Percentiles rank a stretch among this genome's conserved stretches.
These are phyloP conservation scores for Candida chauliodis DNA, from an alignment of 805 yeast genomes.

Conservation along the genomic window DNA sequence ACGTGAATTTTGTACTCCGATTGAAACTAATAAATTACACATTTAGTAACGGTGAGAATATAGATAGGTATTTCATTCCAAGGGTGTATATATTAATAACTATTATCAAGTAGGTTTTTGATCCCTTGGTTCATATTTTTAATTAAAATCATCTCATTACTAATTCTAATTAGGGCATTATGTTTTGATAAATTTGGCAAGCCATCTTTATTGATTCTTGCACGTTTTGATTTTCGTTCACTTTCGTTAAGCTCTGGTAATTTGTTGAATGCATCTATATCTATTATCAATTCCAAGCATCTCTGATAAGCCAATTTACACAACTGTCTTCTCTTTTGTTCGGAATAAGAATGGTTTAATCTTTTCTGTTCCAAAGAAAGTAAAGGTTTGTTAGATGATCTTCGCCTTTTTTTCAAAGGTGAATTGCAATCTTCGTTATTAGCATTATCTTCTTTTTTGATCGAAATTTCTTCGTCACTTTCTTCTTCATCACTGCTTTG, in stretches of 20 bases:
- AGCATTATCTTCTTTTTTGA: neutral
- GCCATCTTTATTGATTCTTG: constrained; percentile 40
- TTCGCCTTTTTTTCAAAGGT: constrained; percentile 20
- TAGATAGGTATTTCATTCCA: too few species aligned
- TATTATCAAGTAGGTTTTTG: constrained; percentile 20
- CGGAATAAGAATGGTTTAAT: constrained; percentile 39
- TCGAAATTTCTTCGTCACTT: neutral
- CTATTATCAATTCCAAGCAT: constrained; percentile 36
- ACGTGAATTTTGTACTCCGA: too few species aligned
- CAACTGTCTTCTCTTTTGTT: constrained; percentile 41
- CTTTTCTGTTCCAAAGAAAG: constrained; percentile 39
- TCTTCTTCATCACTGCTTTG: constrained; percentile 11
- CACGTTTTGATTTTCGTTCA: constrained; percentile 31
- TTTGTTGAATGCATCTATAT: constrained; percentile 36
- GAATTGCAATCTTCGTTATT: neutral
- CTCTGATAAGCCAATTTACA: constrained; percentile 44
- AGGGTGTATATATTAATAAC: too few species aligned
- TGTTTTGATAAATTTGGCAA: constrained; percentile 44
- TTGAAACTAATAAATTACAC: too few species aligned
- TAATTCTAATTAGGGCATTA: constrained; percentile 38
- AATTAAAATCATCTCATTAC: constrained; percentile 34
- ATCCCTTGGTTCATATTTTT: constrained; percentile 31
- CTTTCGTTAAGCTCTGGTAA: constrained; percentile 23
- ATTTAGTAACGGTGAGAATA: too few species aligned
- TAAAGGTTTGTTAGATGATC: constrained; percentile 32